Evolutionary conservation across 192 early-diverging fungal species (phyloP).

Genomic region (Piromyces finnis): DNA sequence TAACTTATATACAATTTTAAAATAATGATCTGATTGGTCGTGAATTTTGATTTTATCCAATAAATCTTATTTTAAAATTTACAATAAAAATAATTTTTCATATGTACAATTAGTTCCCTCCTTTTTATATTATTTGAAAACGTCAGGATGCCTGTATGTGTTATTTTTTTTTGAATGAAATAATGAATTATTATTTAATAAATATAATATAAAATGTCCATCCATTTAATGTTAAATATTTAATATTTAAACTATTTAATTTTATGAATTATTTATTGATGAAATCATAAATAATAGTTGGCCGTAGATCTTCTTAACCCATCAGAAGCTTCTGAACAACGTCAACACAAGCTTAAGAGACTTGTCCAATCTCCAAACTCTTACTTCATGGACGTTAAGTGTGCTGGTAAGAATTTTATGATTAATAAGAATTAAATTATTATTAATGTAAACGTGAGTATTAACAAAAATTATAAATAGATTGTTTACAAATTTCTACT

Average conservation of each 20-base stretch:
- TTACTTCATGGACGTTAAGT: conserved; percentile 98
- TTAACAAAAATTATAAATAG: conserved; percentile 9
- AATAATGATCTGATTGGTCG: not conserved
- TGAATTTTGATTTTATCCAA: not conserved
- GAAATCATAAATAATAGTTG: not conserved
- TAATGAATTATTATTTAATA: not conserved
- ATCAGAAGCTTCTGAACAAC: not conserved
- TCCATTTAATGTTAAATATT: not conserved
- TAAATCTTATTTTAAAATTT: not conserved
- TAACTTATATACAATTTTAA: too few relatives aligned
- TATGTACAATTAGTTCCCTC: not conserved
- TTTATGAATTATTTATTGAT: too few relatives aligned
- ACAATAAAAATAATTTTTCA: not conserved
- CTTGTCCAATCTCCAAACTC: conserved; percentile 93
- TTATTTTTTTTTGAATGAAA: not conserved
- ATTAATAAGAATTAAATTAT: too few relatives aligned
- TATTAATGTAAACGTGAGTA: too few relatives aligned
- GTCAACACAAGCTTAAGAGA: conserved; percentile 45
- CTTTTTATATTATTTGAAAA: not conserved
- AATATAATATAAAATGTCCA: not conserved
- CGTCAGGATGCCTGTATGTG: not conserved
- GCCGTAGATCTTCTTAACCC: not conserved
- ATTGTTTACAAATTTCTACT: conserved; percentile 93
- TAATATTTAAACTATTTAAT: too few relatives aligned
- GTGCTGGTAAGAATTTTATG: conserved; percentile 51